Evolutionary conservation across 2,329 filamentous ascomycete genomes (phyloP).

Genomic region (Celoporthe dispersa): DNA sequence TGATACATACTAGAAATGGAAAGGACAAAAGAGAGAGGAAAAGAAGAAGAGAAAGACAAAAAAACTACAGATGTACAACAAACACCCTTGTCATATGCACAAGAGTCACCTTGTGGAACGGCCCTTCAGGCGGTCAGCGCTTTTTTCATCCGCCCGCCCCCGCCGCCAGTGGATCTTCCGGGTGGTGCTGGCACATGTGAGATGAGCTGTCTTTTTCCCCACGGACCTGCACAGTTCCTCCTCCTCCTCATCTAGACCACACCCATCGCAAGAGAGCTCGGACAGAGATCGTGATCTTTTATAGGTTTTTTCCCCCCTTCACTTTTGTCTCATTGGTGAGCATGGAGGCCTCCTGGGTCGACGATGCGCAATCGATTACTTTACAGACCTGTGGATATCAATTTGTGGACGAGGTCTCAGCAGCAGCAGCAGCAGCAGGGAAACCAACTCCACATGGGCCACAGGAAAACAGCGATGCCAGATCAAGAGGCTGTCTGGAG

Average conservation of each 20-base stretch:
- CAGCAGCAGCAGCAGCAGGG: too few species aligned
- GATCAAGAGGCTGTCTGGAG: background rate
- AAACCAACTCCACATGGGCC: background rate
- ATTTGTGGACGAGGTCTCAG: too few species aligned
- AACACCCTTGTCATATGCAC: background rate
- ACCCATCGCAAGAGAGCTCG: background rate
- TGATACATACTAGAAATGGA: background rate
- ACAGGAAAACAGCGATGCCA: background rate
- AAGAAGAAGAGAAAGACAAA: background rate
- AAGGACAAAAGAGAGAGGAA: background rate
- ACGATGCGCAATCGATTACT: background rate
- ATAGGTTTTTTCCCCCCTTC: background rate
- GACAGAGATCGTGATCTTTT: background rate
- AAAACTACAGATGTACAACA: background rate
- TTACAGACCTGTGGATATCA: too few species aligned
- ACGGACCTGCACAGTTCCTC: background rate
- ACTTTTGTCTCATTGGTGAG: too few species aligned
- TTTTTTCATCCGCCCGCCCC: too few species aligned
- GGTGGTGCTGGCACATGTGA: conserved; percentile 20
- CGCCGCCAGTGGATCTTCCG: conserved; percentile 7
- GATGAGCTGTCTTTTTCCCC: conserved; percentile 22
- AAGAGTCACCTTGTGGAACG: background rate
- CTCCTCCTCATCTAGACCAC: background rate
- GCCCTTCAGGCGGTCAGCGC: conserved; percentile 14
- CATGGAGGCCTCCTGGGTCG: background rate